Evolutionary conservation across 169 alveolate species (phyloP), one percentile per base, ranked within the genome.

Genomic region (Eimeria praecox): DNA sequence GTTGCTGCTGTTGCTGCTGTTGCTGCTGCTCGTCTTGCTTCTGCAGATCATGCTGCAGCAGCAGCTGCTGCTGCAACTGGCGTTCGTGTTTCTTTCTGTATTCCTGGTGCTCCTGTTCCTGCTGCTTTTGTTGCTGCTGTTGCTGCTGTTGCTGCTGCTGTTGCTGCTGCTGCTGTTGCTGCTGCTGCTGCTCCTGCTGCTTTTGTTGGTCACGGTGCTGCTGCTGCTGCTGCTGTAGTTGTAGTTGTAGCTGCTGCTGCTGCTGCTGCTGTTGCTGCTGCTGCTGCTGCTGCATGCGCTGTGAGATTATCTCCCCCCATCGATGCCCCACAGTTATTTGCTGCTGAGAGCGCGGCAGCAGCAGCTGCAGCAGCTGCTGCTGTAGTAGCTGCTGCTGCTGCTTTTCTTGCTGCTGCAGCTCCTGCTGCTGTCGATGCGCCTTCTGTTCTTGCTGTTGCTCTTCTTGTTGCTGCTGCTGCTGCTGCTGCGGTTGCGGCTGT

Each of bases 251-350:
- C 66, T 56, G 66, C 66, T 56, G 12, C 66, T 56, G 27, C 20
- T 56, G 66, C 66, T 64, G 75, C 35, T 64, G 12, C 85, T 73
- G 85, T 49, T 73, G 85, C 85, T 73, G 52, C 85, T 73, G 49
- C 85, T n/a, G 49, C 44, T 73, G 85, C 85, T 73, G 35, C 54
- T 73, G 35, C 40, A 18, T 8, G 3, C 6, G 27, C 20, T 40
- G 59, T 3, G 20, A 12, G 66, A 56, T 12, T 20, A 14, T 12
- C 66, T 56, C 27, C 66, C 20, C 27, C 66, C 20, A 20, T 20
- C 20, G 66, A 12, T 56, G 66, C 66, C 20, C 27, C 66, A 14
- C 27, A 20, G 66, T 20, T 56, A 20, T 12, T 20, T 56, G 66
- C 66, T 56, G 66, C 66, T 56, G 66, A 12, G 12, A 14, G 66